Evolutionary conservation across 2,329 filamentous ascomycete genomes (phyloP), one percentile per base, ranked within the genome.

Genomic region (Fusarium sp.): DNA sequence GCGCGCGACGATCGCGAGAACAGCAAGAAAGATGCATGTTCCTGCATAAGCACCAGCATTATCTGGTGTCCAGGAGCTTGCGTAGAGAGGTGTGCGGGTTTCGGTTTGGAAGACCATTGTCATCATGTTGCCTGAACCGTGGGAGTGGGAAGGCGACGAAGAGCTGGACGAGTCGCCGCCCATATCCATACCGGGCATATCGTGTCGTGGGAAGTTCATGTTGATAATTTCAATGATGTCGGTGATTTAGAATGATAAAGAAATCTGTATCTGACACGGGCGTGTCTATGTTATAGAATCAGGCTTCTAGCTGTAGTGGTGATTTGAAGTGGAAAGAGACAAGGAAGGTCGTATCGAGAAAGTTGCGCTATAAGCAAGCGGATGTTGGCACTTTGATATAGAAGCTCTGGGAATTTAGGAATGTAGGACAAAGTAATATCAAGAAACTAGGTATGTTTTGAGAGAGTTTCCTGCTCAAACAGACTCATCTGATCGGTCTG

Each of bases 1-100:
- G 55, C 95, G 92, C 76, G 91, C 90, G 60, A 91, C 76, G 66
- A 90, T 84, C 65, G 90, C 90, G 54, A 98, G 89, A 46, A 92
- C 74, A 78, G 97, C 90, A 63, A 98, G 87, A 82, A 98, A 98
- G 79, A 98, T 92, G 84, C 95, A 97, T 29, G 94, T 97, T 59
- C 90, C 95, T 3, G 93, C 94, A 81, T 98, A 98, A 64, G 87
- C 83, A 73, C 91, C 93, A 8, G 86, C 83, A 38, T 83, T 90
- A 29, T 78, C 81, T 8, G 95, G 95, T 4, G 92, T 91, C 94
- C 95, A 98, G 55, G 84, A 79, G 24, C 81, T 79, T 18, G 92
- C 90, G 81, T 83, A 89, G 64, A 89, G 83, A 1, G 87, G 78
- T 7, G 86, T 88, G 56, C 75, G 73, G 51, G 79, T 81, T 62